Base-by-base conservation (phyloP, 352 stramenopile species). In the Plasmopara halstedii region DNA sequence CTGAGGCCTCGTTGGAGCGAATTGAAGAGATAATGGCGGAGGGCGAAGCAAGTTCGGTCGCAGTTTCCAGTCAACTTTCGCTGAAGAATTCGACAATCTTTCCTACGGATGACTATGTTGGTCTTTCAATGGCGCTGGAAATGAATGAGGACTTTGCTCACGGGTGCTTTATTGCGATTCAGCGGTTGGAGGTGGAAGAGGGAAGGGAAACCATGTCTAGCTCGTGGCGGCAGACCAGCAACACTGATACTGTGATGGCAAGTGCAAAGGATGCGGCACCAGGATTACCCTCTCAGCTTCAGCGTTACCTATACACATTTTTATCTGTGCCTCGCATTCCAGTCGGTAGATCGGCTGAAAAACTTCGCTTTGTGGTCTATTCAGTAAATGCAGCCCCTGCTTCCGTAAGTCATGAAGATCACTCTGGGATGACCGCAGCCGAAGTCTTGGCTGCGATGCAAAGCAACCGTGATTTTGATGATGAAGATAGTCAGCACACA, bases 141-240 rank as follows among this genome's bases (percentile, higher is more conserved):
- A 88, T 71, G 50, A 92, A 88, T 31, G 80, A 88, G 46, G 63
- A 81, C 18, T 92, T 86, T 26, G 42, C 54, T 10, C 61, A 79
- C 21, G 80, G 80, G 3, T 89, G 80, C 53, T 92, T 87, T 42
- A 79, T 92, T 42, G 80, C 67, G 0, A 88, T 88, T 40, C 80
- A 89, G 53, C 64, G 80, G n/a, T 45, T 86, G 11, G 59, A 72
- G 21, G 42, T 73, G 7, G 52, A 64, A 10, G 53, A 48, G 14
- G 51, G 42, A 43, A 44, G 48, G 50, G 61, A 70, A 10, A 68
- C 39, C 34, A 45, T 50, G 1, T 54, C 61, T 11, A 71, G 58
- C n/a, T 36, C 69, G 33, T 92, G 80, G 80, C 55, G 59, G 15
- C 77, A 88, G 34, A 79, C 89, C 32, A 84, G 77, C 35, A 89